Percentiles rank a stretch among this genome's conserved stretches.
Conservation (phyloP, 2,329 filamentous ascomycete species). For the Fusarium sacchari region DNA sequence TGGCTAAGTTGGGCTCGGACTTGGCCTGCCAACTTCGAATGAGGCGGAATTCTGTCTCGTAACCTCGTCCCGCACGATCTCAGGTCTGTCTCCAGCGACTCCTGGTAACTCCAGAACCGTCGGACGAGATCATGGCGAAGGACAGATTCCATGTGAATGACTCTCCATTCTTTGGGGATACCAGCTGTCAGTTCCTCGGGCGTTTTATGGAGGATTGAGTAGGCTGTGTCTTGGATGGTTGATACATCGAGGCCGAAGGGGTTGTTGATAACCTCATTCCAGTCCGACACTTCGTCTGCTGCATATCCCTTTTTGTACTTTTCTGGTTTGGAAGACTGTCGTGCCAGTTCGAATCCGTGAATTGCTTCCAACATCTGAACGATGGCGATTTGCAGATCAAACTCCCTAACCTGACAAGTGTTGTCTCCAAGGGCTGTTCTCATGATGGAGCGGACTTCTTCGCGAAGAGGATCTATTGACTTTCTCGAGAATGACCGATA, state of each 20-base stretch:
- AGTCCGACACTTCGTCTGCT: constrained; percentile 16
- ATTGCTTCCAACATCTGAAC: constrained; percentile 32
- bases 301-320: constrained; percentile 17
- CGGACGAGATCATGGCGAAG: constrained; percentile 47
- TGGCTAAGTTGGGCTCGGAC: constrained; percentile 1
- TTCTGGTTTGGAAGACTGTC: background rate
- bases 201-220: constrained; percentile 11
- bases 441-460: constrained; percentile 24
- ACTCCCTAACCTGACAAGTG: background rate
- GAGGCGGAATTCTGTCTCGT: constrained; percentile 16
- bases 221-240: constrained; percentile 32
- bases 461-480: constrained; percentile 24
- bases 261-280: constrained; percentile 28
- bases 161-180: constrained; percentile 34
- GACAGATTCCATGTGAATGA: constrained; percentile 54
- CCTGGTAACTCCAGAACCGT: constrained; percentile 45
- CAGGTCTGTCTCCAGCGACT: constrained; percentile 42
- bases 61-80: background rate
- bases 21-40: constrained; percentile 17
- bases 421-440: background rate
- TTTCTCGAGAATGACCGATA: background rate
- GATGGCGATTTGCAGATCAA: constrained; percentile 19
- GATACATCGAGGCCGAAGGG: constrained; percentile 29
- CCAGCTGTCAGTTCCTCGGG: constrained; percentile 5
- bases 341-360: background rate